These are phyloP conservation scores for Coemansia sp. DNA, from an alignment of 371 early-diverging fungal genomes.

Conservation along the genomic window DNA sequence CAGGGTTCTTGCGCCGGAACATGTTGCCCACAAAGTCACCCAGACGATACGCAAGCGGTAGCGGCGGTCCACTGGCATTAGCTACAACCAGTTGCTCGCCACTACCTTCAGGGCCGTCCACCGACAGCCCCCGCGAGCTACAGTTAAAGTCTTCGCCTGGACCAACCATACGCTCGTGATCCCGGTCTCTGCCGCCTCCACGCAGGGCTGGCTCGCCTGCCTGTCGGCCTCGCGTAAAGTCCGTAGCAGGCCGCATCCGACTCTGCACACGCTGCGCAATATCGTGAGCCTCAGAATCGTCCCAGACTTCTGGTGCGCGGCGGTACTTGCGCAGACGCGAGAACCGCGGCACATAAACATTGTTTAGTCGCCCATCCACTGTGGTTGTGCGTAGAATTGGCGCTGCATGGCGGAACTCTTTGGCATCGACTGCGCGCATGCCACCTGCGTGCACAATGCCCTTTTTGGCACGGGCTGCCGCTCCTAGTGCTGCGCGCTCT, in stretches of 20 bases:
- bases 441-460: slow-evolving; percentile 24
- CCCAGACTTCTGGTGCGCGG: slow-evolving; percentile 48
- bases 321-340: slow-evolving; percentile 42
- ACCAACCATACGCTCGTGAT: slow-evolving; percentile 7
- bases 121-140: slow-evolving; percentile 14
- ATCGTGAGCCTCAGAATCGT: slow-evolving; percentile 46
- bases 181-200: slow-evolving; percentile 26
- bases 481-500: slow-evolving; percentile 16
- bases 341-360: slow-evolving; percentile 38
- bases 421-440: slow-evolving; percentile 23
- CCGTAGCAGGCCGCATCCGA: slow-evolving; percentile 4
- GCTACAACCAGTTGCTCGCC: slow-evolving; percentile 21
- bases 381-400: slow-evolving; percentile 12
- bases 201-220: slow-evolving; percentile 29
- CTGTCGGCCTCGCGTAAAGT: not conserved
- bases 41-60: slow-evolving; percentile 26
- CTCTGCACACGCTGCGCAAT: slow-evolving; percentile 28
- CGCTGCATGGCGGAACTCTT: slow-evolving; percentile 39
- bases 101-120: slow-evolving; percentile 36
- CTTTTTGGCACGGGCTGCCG: slow-evolving; percentile 8
- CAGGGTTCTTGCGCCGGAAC: not conserved
- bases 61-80: too few relatives aligned
- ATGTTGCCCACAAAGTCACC: slow-evolving; percentile 20
- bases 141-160: slow-evolving; percentile 4
- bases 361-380: slow-evolving; percentile 36